Percentiles rank a stretch among this genome's conserved stretches.
phyloP scores from a whole-genome alignment of 2,329 filamentous ascomycete genomes.

The Didymella lethalis region DNA sequence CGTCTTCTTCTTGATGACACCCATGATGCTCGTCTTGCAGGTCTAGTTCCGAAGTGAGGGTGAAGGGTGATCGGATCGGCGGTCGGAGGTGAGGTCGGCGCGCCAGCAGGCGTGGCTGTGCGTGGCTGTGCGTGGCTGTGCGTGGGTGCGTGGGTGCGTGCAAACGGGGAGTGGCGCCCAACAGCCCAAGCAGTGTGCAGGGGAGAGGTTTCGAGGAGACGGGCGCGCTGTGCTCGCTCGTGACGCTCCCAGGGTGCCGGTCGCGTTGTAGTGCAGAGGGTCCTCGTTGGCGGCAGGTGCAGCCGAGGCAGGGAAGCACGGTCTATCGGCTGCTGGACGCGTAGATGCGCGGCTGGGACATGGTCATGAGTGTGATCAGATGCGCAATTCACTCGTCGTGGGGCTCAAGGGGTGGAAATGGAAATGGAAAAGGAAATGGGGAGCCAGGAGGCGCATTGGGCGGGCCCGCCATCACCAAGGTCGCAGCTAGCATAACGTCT shows the following conservation, averaged over 20 bases:
- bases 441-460: constrained; percentile 21
- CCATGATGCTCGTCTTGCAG: constrained; percentile 66
- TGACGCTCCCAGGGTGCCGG: neutral
- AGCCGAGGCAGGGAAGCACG: constrained; percentile 27
- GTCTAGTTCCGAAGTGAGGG: constrained; percentile 16
- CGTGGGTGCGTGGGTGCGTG: neutral
- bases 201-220: constrained; percentile 4
- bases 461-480: constrained; percentile 10
- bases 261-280: constrained; percentile 12
- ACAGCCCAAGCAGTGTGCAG: constrained; percentile 7
- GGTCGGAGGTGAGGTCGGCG: neutral
- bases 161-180: constrained; percentile 6
- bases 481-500: constrained; percentile 8
- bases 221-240: constrained; percentile 12
- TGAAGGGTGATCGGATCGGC: constrained; percentile 15
- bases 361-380: neutral
- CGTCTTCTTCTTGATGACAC: constrained; percentile 95
- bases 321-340: neutral
- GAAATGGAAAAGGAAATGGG: constrained; percentile 27
- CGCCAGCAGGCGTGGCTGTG: constrained; percentile 1
- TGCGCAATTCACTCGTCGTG: constrained; percentile 14
- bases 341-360: neutral
- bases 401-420: constrained; percentile 33
- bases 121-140: neutral
- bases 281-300: constrained; percentile 28